A percentile compares a stretch with the other conserved stretches of the same genome.
Evolutionary conservation across 108 stramenopile genomes (phyloP).

Genomic region (Nannochloropsis oceanica): DNA sequence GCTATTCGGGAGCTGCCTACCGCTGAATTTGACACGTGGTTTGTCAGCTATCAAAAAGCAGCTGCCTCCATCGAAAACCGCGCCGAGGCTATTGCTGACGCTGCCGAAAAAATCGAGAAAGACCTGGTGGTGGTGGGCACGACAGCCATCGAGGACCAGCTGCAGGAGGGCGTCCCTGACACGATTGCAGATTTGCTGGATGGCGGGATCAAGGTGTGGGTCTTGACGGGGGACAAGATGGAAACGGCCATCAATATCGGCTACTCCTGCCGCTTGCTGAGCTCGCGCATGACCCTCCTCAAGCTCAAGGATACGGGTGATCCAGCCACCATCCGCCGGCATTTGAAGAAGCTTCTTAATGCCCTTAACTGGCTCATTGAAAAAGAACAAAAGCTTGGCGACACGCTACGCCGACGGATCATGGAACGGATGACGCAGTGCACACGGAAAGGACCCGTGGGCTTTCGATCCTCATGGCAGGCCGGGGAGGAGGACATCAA

Average conservation of each 20-base stretch:
- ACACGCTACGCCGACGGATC: neutral
- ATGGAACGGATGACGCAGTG: neutral
- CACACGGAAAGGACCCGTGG: neutral
- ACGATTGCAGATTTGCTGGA: slow-evolving; percentile 28
- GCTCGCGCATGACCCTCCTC: slow-evolving; percentile 71
- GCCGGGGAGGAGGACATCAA: neutral
- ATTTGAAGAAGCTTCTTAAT: slow-evolving; percentile 1
- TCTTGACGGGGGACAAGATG: slow-evolving; percentile 50
- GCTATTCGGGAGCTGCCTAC: slow-evolving; percentile 23
- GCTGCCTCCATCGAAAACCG: neutral
- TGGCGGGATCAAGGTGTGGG: slow-evolving; percentile 45
- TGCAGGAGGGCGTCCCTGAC: slow-evolving; percentile 44
- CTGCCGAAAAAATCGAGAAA: slow-evolving; percentile 24
- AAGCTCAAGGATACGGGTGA: slow-evolving; percentile 45
- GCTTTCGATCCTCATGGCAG: neutral
- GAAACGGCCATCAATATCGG: slow-evolving; percentile 95
- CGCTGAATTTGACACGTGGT: neutral
- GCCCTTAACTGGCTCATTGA: slow-evolving; percentile 18
- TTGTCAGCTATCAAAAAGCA: neutral
- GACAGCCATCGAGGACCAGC: slow-evolving; percentile 47
- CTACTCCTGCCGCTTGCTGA: slow-evolving; percentile 49
- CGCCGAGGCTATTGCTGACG: slow-evolving; percentile 12
- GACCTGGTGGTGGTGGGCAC: slow-evolving; percentile 34
- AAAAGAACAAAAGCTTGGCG: neutral
- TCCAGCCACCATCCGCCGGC: slow-evolving; percentile 1